Evolutionary conservation across 208 protist species (phyloP).

Genomic region (Leishmania gerbilli): DNA sequence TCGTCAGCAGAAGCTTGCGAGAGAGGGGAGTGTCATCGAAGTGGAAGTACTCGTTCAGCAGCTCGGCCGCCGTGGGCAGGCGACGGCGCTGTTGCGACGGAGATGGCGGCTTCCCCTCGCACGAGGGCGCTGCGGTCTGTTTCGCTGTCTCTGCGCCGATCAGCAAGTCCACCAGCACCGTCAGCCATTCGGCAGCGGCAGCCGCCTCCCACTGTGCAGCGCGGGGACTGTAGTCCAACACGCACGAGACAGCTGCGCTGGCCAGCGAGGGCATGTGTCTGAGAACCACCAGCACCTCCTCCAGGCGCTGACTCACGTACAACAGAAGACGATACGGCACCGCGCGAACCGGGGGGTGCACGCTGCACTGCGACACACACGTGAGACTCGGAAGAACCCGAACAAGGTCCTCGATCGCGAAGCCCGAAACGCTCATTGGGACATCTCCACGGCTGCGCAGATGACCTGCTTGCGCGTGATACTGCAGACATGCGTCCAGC

Average conservation of each 20-base stretch:
- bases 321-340: conserved; percentile 56
- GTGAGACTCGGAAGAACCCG: conserved; percentile 45
- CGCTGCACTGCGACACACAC: conserved; percentile 56
- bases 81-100: background rate
- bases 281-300: conserved; percentile 43
- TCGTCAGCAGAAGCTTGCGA: conserved; percentile 14
- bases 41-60: conserved; percentile 33
- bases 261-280: conserved; percentile 69
- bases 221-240: conserved; percentile 45
- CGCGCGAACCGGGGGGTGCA: conserved; percentile 65
- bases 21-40: conserved; percentile 34
- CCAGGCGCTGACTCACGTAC: conserved; percentile 39
- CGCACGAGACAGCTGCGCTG: conserved; percentile 55
- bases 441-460: conserved; percentile 22
- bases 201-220: conserved; percentile 73
- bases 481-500: conserved; percentile 62
- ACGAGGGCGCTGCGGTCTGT: background rate
- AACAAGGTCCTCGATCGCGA: conserved; percentile 51
- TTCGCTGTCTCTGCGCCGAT: conserved; percentile 13
- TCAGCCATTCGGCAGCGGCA: conserved; percentile 78
- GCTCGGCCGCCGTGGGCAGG: background rate
- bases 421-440: background rate
- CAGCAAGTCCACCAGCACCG: conserved; percentile 32
- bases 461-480: conserved; percentile 24
- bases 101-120: background rate